Evolutionary conservation across 768 basidiomycete genomes (phyloP).

Genomic region (Melanogaster broomeanus): DNA sequence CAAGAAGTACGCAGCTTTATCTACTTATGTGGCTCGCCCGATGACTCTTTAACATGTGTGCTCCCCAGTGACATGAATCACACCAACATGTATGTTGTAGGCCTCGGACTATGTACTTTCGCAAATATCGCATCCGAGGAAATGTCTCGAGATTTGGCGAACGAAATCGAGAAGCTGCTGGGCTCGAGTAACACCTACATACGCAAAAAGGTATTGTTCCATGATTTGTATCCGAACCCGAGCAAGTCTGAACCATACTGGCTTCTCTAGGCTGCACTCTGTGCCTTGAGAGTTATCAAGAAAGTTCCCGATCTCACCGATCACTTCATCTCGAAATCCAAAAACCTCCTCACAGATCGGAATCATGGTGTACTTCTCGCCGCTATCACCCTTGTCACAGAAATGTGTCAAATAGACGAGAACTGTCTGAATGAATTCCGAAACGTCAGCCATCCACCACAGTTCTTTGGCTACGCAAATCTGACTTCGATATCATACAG

Average conservation of each 20-base stretch:
- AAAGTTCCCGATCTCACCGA: constrained; percentile 95
- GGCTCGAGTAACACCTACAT: constrained; percentile 99
- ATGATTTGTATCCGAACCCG: background rate
- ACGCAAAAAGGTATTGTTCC: constrained; percentile 81
- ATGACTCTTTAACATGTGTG: constrained; percentile 9
- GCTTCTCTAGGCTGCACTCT: constrained; percentile 77
- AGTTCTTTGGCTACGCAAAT: background rate
- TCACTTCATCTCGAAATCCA: constrained; percentile 87
- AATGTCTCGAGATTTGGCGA: constrained; percentile 97
- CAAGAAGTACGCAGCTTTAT: constrained; percentile 74
- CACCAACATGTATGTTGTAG: constrained; percentile 98
- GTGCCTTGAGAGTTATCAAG: constrained; percentile 91
- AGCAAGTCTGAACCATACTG: background rate
- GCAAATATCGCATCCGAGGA: constrained; percentile 99
- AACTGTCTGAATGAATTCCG: constrained; percentile 82
- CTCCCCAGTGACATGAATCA: constrained; percentile 93
- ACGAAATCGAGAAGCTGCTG: constrained; percentile 96
- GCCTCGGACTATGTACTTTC: constrained; percentile 95
- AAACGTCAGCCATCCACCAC: constrained; percentile 58
- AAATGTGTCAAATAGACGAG: constrained; percentile 86
- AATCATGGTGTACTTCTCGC: constrained; percentile 96
- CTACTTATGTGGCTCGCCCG: background rate
- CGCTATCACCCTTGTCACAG: constrained; percentile 92
- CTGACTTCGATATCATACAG: constrained; percentile 40
- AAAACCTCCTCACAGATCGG: constrained; percentile 88